Percentiles rank a stretch among this genome's conserved stretches.
These are phyloP conservation scores for Leccinum longicurvipes DNA, from an alignment of 768 basidiomycete genomes.

Conservation along the genomic window DNA sequence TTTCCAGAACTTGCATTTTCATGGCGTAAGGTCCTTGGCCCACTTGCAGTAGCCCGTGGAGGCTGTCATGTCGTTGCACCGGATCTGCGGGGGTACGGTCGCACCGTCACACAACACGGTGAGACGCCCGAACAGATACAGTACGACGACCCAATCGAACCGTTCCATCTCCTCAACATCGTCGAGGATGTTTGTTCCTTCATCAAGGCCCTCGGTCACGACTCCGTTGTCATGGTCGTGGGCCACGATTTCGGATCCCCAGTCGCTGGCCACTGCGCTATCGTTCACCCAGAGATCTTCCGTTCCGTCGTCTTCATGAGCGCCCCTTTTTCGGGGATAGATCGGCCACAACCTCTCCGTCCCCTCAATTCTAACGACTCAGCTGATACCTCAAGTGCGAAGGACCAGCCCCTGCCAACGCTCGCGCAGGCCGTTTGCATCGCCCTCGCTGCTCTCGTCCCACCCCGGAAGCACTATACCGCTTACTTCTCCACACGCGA, in stretches of 20 bases:
- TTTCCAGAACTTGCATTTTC: conserved; percentile 68
- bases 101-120: conserved; percentile 29
- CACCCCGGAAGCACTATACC: conserved; percentile 58
- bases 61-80: conserved; percentile 65
- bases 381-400: conserved; percentile 1
- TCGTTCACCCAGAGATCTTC: conserved; percentile 56
- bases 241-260: conserved; percentile 61
- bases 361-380: conserved; percentile 1
- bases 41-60: conserved; percentile 37
- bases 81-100: conserved; percentile 57
- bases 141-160: conserved; percentile 49
- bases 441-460: conserved; percentile 38
- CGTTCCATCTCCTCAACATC: conserved; percentile 50
- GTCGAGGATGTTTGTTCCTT: conserved; percentile 51
- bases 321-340: conserved; percentile 49
- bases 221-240: conserved; percentile 45
- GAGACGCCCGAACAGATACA: conserved; percentile 17
- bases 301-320: conserved; percentile 57
- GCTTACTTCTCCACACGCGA: conserved; percentile 45
- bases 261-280: conserved; percentile 51
- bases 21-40: conserved; percentile 56
- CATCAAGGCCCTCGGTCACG: conserved; percentile 49
- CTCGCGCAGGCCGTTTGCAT: conserved; percentile 5
- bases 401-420: conserved; percentile 9
- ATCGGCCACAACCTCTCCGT: conserved; percentile 24